These are phyloP conservation scores for Scutellaria galericulata DNA, from an alignment of 257 asterid species.

Conservation along the genomic window DNA sequence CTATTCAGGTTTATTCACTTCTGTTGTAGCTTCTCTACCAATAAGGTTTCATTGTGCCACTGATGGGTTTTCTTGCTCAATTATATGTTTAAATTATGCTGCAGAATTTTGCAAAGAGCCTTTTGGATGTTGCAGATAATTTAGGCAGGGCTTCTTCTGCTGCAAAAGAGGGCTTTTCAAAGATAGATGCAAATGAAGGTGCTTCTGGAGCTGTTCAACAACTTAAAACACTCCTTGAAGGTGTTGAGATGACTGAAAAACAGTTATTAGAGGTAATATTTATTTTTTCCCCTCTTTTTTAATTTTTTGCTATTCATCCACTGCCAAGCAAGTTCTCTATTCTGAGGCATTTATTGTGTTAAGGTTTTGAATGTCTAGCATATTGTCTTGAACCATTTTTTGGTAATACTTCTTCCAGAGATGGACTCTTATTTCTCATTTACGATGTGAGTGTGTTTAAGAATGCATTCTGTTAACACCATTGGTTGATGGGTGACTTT, in stretches of 20 bases:
- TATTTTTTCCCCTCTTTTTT: not conserved
- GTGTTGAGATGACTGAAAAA: too few species aligned
- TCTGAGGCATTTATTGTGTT: conserved; percentile 5
- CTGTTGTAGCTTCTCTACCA: not conserved
- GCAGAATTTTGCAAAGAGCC: too few species aligned
- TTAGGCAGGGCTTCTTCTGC: conserved; percentile 41
- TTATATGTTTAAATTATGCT: conserved; percentile 8
- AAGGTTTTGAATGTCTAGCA: not conserved
- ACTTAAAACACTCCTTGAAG: too few species aligned
- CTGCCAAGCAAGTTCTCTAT: conserved; percentile 7
- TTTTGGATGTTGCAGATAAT: conserved; percentile 49
- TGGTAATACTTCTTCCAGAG: not conserved
- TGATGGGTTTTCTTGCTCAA: conserved; percentile 3
- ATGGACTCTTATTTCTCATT: conserved; percentile 11
- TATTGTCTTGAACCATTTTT: not conserved
- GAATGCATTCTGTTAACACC: not conserved
- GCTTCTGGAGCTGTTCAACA: too few species aligned
- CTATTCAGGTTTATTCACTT: conserved; percentile 63
- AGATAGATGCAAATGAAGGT: too few species aligned
- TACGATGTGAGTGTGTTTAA: not conserved
- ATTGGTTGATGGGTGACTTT: not conserved
- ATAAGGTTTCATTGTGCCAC: not conserved
- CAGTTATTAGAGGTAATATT: too few species aligned
- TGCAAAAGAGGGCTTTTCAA: too few species aligned
- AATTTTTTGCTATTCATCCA: conserved; percentile 16